Percentiles rank a stretch among this genome's conserved stretches.
phyloP scores from a whole-genome alignment of 371 early-diverging fungal genomes.

The Choanephora cucurbitarum region DNA sequence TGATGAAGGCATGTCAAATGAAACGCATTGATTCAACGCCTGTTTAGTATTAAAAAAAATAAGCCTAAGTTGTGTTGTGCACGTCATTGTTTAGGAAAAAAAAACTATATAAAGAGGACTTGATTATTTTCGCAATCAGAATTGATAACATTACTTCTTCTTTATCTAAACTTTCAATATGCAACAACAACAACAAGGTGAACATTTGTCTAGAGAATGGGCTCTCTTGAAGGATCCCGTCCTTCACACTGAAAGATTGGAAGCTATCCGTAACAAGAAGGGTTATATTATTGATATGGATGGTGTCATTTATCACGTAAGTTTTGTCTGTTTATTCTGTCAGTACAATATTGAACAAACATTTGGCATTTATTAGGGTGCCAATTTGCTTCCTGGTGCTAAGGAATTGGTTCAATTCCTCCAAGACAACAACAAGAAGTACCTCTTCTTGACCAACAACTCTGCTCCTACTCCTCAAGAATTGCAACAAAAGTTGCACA shows the following conservation, averaged over 20 bases:
- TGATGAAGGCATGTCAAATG: not conserved
- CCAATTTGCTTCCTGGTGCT: conserved; percentile 55
- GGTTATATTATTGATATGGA: conserved; percentile 72
- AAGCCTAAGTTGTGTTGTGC: not conserved
- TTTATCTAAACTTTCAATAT: not conserved
- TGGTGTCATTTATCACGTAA: conserved; percentile 68
- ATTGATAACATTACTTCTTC: not conserved
- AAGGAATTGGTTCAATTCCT: conserved; percentile 67
- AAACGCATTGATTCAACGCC: no score
- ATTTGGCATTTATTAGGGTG: conserved; percentile 48
- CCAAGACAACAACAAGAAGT: conserved; percentile 59
- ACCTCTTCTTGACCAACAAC: conserved; percentile 70
- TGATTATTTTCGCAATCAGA: not conserved
- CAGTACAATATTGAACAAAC: no score
- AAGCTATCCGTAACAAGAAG: conserved; percentile 57
- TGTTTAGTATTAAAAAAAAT: not conserved
- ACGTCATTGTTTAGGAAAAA: not conserved
- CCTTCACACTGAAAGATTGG: conserved; percentile 47
- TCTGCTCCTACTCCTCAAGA: conserved; percentile 69
- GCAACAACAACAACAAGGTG: conserved; percentile 13
- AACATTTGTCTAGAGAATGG: conserved; percentile 30
- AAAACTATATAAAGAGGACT: not conserved
- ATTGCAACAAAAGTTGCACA: conserved; percentile 58
- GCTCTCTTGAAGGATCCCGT: conserved; percentile 45
- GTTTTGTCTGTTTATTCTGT: conserved; percentile 7